Evolutionary conservation across 768 basidiomycete species (phyloP).

Genomic region (Mycena vitilis): DNA sequence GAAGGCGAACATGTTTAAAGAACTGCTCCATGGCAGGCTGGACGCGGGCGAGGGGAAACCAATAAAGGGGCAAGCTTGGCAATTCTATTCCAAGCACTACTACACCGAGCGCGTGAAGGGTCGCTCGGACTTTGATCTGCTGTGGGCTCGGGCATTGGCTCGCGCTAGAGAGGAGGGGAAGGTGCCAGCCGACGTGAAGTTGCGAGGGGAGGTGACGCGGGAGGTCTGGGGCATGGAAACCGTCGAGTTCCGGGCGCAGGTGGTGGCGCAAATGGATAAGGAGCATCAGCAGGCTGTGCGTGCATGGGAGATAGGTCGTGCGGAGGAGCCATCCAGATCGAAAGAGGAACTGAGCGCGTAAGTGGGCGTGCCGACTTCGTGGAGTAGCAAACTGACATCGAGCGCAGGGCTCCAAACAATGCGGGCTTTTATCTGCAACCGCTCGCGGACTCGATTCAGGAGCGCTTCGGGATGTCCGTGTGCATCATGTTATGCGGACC

Average conservation of each 20-base stretch:
- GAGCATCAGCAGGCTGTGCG: background rate
- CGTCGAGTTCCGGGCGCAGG: background rate
- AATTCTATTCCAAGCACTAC: background rate
- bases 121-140: too few species aligned
- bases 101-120: background rate
- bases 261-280: background rate
- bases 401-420: constrained; percentile 4
- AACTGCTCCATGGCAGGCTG: background rate
- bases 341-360: constrained; percentile 14
- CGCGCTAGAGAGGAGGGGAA: too few species aligned
- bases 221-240: constrained; percentile 4
- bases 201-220: background rate
- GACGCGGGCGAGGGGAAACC: background rate
- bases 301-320: constrained; percentile 1
- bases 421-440: background rate
- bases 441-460: background rate
- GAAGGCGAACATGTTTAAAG: background rate
- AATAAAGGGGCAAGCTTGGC: background rate
- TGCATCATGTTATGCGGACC: background rate
- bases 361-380: background rate
- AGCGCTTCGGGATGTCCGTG: background rate
- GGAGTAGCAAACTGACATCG: background rate
- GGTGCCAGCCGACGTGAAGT: background rate
- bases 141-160: too few species aligned
- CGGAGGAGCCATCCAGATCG: constrained; percentile 4